Conservation (phyloP, 306 rosid species). For the Ochetophila trinervis region DNA sequence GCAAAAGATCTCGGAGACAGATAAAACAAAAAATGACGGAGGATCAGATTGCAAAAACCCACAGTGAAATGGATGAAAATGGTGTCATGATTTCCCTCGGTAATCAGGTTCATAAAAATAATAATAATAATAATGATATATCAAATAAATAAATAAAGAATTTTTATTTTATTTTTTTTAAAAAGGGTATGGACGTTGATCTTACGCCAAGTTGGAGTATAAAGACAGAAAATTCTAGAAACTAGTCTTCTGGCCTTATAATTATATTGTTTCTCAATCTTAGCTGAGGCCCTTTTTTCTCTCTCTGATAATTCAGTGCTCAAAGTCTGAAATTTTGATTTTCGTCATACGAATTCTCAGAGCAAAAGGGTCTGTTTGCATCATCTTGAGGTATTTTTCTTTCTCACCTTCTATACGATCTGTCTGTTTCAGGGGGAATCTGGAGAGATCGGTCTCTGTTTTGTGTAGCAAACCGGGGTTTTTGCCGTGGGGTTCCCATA, state of each 20-base stretch:
- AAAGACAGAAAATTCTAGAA: constrained; percentile 45
- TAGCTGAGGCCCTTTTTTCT: neutral
- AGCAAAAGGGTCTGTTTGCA: too few relatives aligned
- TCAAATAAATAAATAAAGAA: neutral
- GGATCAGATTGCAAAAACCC: neutral
- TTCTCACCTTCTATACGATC: neutral
- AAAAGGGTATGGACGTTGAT: constrained; percentile 25
- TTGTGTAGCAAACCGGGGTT: too few relatives aligned
- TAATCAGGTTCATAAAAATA: neutral
- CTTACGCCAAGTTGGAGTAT: constrained; percentile 34
- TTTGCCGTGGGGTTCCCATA: too few relatives aligned
- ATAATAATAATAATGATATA: neutral
- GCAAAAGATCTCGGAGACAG: neutral
- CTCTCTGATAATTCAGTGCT: neutral
- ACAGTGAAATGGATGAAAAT: too few relatives aligned
- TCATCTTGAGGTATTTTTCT: constrained; percentile 2
- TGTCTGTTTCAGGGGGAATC: too few relatives aligned
- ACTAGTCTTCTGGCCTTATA: constrained; percentile 2
- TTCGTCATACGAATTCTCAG: too few relatives aligned
- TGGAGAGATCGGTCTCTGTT: too few relatives aligned
- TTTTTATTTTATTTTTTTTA: too few relatives aligned
- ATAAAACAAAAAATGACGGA: neutral
- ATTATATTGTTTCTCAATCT: neutral
- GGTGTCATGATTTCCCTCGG: too few relatives aligned
- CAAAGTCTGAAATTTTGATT: too few relatives aligned